A percentile compares a stretch with the other conserved stretches of the same genome.
phyloP scores from a whole-genome alignment of 169 alveolate species.

The Cryptosporidium meleagridis region DNA sequence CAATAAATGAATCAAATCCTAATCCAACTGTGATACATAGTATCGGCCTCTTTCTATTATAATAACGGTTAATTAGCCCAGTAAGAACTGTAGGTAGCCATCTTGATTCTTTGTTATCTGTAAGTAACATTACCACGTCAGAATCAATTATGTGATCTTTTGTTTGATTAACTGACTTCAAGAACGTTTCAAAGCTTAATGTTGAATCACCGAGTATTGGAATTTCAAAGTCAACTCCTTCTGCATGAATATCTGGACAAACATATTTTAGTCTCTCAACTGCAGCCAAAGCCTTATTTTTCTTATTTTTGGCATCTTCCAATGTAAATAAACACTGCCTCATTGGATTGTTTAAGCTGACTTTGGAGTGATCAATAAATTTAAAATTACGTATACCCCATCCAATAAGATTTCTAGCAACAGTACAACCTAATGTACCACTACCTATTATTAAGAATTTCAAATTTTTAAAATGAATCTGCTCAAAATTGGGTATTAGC shows the following conservation, averaged over 20 bases:
- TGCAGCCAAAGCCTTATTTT: slow-evolving; percentile 85
- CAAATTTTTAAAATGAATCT: slow-evolving; percentile 78
- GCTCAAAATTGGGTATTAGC: slow-evolving; percentile 84
- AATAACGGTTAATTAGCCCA: slow-evolving; percentile 75
- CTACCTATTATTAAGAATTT: slow-evolving; percentile 88
- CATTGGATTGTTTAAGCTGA: slow-evolving; percentile 89
- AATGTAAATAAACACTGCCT: slow-evolving; percentile 88
- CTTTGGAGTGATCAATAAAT: slow-evolving; percentile 88
- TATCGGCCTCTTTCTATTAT: slow-evolving; percentile 67
- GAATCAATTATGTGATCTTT: slow-evolving; percentile 5
- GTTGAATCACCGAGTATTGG: slow-evolving; percentile 92
- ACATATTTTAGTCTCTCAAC: slow-evolving; percentile 86
- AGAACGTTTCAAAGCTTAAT: slow-evolving; percentile 78
- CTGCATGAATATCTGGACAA: slow-evolving; percentile 84
- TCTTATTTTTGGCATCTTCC: slow-evolving; percentile 84
- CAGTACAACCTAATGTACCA: slow-evolving; percentile 82
- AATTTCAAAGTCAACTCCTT: slow-evolving; percentile 83
- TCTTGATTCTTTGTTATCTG: slow-evolving; percentile 91
- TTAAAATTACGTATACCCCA: slow-evolving; percentile 91
- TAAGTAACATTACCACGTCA: slow-evolving; percentile 85
- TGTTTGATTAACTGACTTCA: not conserved
- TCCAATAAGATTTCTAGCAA: slow-evolving; percentile 86
- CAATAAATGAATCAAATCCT: slow-evolving; percentile 91
- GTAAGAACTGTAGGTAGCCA: slow-evolving; percentile 90
- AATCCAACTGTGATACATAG: slow-evolving; percentile 89